These are phyloP conservation scores for Ustilago crameri DNA, from an alignment of 1,284 basidiomycete genomes.

Conservation along the genomic window DNA sequence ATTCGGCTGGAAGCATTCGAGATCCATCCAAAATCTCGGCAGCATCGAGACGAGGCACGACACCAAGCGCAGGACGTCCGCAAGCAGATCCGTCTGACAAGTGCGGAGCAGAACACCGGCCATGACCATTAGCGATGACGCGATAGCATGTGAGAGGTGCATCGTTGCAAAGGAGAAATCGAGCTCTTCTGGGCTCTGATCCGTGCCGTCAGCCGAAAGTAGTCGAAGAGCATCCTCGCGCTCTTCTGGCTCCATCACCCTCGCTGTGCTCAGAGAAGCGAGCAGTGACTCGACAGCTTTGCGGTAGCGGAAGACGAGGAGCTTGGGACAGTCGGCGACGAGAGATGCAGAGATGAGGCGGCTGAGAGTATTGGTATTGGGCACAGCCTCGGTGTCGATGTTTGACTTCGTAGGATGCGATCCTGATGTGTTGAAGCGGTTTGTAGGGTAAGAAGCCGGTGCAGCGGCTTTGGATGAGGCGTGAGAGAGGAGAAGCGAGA, in stretches of 20 bases:
- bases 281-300: slow-evolving; percentile 34
- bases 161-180: slow-evolving; percentile 35
- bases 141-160: slow-evolving; percentile 37
- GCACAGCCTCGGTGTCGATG: neutral
- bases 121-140: slow-evolving; percentile 37
- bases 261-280: slow-evolving; percentile 24
- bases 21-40: slow-evolving; percentile 39
- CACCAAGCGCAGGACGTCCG: slow-evolving; percentile 38
- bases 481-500: slow-evolving; percentile 42
- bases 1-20: slow-evolving; percentile 26
- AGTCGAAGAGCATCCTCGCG: slow-evolving; percentile 31
- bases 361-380: slow-evolving; percentile 26
- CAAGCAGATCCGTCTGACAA: slow-evolving; percentile 38
- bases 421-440: slow-evolving; percentile 36
- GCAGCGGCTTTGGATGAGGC: slow-evolving; percentile 10
- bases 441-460: slow-evolving; percentile 22
- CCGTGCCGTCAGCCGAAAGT: slow-evolving; percentile 8
- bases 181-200: slow-evolving; percentile 19
- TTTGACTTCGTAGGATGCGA: slow-evolving; percentile 9
- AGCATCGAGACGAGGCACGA: slow-evolving; percentile 21
- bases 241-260: slow-evolving; percentile 30
- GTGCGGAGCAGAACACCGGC: slow-evolving; percentile 43
- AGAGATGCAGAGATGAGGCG: slow-evolving; percentile 42
- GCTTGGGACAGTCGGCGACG: slow-evolving; percentile 18
- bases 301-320: slow-evolving; percentile 30